Evolutionary conservation across 1,284 basidiomycete species (phyloP), one percentile per base, ranked within the genome.

Genomic region (Sporisorium scitamineum): DNA sequence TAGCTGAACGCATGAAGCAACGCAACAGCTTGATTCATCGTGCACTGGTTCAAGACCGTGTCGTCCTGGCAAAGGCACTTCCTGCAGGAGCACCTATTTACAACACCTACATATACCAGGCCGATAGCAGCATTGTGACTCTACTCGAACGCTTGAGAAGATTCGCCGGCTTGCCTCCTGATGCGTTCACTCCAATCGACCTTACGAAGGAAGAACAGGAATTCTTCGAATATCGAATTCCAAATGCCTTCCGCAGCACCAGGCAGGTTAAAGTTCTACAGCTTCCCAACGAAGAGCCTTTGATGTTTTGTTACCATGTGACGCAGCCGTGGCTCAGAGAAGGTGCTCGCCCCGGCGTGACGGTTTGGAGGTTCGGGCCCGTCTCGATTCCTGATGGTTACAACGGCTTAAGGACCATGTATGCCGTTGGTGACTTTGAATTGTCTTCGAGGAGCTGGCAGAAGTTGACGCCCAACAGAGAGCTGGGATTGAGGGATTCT

Each of bases 281-380:
- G 11, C 34, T 41, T 3, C 26, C 20, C 8, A 26, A 22, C 14
- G 61, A 47, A n/a, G 37, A 62, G 8, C n/a, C 31, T 13, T 29
- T 55, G 13, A 62, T 62, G 61, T 37, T 62, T 22, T n/a, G 13
- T 20, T 51, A 11, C 3, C 61, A 62, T 44, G 42, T 31, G 5
- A 14, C 11, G 13, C 37, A 55, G 8, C 26, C 2, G 5, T 55
- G 54, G 61, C 2, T 62, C 5, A 20, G 3, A 45, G 18, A 20
- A n/a, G n/a, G n/a, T n/a, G n/a, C n/a, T n/a, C 16, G n/a, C 5
- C 18, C 42, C 7, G 3, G 32, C 18, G 27, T 37, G 26, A 42
- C 61, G 47, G 18, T 62, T 4, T 62, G 61, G 61, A 41, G 9
- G 22, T 50, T 62, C 16, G 61, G 61, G 26, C 3, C 45, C n/a